Evolutionary conservation across 2,329 filamentous ascomycete species (phyloP), one percentile per base, ranked within the genome.

Genomic region (Talaromyces sp.): DNA sequence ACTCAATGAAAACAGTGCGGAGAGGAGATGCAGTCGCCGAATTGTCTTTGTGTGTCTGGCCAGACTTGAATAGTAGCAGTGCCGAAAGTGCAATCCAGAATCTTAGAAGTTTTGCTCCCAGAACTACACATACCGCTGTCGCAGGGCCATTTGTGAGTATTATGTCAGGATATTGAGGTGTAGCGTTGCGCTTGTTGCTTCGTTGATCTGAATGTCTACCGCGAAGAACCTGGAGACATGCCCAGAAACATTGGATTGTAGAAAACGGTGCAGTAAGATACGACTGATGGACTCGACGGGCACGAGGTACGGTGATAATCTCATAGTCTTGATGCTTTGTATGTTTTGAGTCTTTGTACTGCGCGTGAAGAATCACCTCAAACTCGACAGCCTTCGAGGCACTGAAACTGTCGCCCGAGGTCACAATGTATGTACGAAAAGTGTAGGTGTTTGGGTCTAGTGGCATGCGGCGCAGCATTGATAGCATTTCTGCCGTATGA

Each of bases 401-500:
- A 16, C 91, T 95, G 74, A 92, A 87, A 9, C 75, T 77, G 73
- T 99, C 95, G 0, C 90, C 93, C 1, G 85, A 87, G 68, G 89
- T 90, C 63, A 96, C 83, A 24, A 96, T 80, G 76, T 96, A 99
- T 33, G 92, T 94, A 31, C 95, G 86, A 71, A 91, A 88, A 5
- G 79, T 82, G 74, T 78, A 88, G 78, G 72, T 77, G 74, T 62
- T 75, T 52, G 68, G 82, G 52, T 78, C 72, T 47, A 82, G 45
- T 78, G 78, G 65, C 81, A 82, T 72, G 85, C 85, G 69, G 84
- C 85, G 70, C 82, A 99, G 86, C 81, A 97, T 90, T 72, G 90
- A 88, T 68, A 97, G 83, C 90, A 99, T 96, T 78, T 99, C 95
- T 57, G 92, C 89, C 0, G 95, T 97, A 78, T 99, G 95, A 0